Conservation (phyloP, 1,284 basidiomycete genomes). For the Cystobasidium sp. region DNA sequence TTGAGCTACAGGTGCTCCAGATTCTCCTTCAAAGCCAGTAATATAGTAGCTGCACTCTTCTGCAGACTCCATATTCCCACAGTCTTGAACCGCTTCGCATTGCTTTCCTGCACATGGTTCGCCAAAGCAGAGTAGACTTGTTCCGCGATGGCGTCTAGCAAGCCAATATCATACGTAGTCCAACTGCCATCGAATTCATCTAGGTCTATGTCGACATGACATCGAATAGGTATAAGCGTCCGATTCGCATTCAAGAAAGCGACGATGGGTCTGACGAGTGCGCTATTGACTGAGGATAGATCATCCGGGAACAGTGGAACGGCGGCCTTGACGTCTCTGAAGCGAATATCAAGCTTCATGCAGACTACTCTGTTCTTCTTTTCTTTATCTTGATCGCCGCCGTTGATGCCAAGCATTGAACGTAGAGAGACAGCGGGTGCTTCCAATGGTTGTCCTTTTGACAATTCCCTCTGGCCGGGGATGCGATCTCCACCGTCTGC, state of each 20-base stretch:
- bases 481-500: slow-evolving; percentile 30
- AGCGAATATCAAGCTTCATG: slow-evolving; percentile 92
- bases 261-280: slow-evolving; percentile 94
- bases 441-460: slow-evolving; percentile 54
- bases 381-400: slow-evolving; percentile 41
- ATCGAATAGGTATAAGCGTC: slow-evolving; percentile 88
- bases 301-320: slow-evolving; percentile 88
- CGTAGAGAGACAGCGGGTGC: slow-evolving; percentile 43
- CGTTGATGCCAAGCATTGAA: slow-evolving; percentile 44
- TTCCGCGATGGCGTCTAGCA: slow-evolving; percentile 78
- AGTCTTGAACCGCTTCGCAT: slow-evolving; percentile 81
- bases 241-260: slow-evolving; percentile 98
- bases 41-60: slow-evolving; percentile 69
- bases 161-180: slow-evolving; percentile 66
- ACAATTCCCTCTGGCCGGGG: slow-evolving; percentile 43
- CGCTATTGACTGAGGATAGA: slow-evolving; percentile 88
- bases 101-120: slow-evolving; percentile 82
- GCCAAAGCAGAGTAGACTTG: slow-evolving; percentile 89
- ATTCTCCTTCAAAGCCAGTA: slow-evolving; percentile 54
- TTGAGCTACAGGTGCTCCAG: slow-evolving; percentile 35
- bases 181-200: slow-evolving; percentile 83
- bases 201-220: slow-evolving; percentile 77
- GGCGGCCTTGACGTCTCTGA: slow-evolving; percentile 93
- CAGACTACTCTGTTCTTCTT: slow-evolving; percentile 59
- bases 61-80: slow-evolving; percentile 82